Conservation (phyloP, 805 yeast genomes). For the Spathaspora gorwiae region DNA sequence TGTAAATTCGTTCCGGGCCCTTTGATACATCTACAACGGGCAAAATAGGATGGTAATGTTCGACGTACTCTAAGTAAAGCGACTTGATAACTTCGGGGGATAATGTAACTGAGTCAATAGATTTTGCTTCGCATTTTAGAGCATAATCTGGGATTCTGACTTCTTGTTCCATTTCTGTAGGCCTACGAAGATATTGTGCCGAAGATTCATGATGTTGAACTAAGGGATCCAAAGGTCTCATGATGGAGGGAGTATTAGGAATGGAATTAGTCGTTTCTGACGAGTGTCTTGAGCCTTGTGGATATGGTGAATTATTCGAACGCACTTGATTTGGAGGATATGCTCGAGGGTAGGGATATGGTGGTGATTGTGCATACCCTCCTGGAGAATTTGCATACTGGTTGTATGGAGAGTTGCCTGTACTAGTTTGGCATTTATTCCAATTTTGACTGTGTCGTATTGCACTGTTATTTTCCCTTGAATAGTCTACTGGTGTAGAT, state of each 20-base stretch:
- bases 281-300: background rate
- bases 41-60: slow-evolving; percentile 75
- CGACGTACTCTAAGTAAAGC: slow-evolving; percentile 65
- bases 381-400: background rate
- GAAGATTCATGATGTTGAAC: background rate
- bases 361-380: background rate
- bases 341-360: slow-evolving; percentile 1
- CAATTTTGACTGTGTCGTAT: slow-evolving; percentile 3
- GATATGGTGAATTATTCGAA: background rate
- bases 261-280: slow-evolving; percentile 21
- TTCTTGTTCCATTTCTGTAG: background rate
- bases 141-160: slow-evolving; percentile 15
- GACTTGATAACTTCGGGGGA: slow-evolving; percentile 55
- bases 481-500: background rate
- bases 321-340: background rate
- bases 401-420: background rate
- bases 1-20: slow-evolving; percentile 79
- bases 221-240: slow-evolving; percentile 5
- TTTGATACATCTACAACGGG: slow-evolving; percentile 80
- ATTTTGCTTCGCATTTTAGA: slow-evolving; percentile 58
- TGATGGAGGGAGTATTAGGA: slow-evolving; percentile 27
- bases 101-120: slow-evolving; percentile 64
- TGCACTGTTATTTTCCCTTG: background rate
- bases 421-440: background rate
- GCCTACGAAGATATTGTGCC: background rate